A percentile compares a stretch with the other conserved stretches of the same genome.
Evolutionary conservation across 2,329 filamentous ascomycete genomes (phyloP).

Genomic region (Xylariaceae sp.): DNA sequence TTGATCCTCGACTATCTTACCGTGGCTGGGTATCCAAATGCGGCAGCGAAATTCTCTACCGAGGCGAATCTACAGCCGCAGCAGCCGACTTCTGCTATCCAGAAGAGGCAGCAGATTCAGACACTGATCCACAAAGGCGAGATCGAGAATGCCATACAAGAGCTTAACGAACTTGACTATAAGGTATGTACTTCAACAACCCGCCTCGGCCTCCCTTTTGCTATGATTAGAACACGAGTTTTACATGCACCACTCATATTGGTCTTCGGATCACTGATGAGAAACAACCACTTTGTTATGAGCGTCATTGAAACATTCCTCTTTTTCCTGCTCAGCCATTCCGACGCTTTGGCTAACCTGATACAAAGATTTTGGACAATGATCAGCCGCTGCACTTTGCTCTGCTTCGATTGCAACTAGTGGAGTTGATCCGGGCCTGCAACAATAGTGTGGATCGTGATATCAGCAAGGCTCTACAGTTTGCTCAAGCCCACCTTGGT

Average conservation of each 20-base stretch:
- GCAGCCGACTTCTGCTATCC: conserved; percentile 68
- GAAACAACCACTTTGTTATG: conserved; percentile 72
- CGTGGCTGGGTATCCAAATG: conserved; percentile 88
- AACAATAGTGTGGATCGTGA: conserved; percentile 63
- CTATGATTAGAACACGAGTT: conserved; percentile 84
- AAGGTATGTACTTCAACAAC: conserved; percentile 63
- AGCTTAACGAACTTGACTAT: conserved; percentile 84
- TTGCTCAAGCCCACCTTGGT: conserved; percentile 82
- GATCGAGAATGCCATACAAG: conserved; percentile 79
- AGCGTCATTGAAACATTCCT: conserved; percentile 36
- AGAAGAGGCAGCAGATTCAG: conserved; percentile 75
- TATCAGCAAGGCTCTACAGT: conserved; percentile 74
- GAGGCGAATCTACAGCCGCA: conserved; percentile 83
- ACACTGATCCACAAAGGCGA: conserved; percentile 81
- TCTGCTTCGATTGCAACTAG: conserved; percentile 81
- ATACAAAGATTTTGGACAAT: conserved; percentile 73
- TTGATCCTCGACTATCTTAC: conserved; percentile 96
- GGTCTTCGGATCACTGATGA: conserved; percentile 85
- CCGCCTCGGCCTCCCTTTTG: conserved; percentile 26
- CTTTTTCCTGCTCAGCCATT: background rate
- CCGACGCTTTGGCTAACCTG: conserved; percentile 12
- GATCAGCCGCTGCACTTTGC: conserved; percentile 84
- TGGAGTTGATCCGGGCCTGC: conserved; percentile 84
- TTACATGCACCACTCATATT: conserved; percentile 99
- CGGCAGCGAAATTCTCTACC: conserved; percentile 87